These are phyloP conservation scores for Stromatinia cepivora DNA, from an alignment of 2,329 filamentous ascomycete genomes.

Conservation along the genomic window DNA sequence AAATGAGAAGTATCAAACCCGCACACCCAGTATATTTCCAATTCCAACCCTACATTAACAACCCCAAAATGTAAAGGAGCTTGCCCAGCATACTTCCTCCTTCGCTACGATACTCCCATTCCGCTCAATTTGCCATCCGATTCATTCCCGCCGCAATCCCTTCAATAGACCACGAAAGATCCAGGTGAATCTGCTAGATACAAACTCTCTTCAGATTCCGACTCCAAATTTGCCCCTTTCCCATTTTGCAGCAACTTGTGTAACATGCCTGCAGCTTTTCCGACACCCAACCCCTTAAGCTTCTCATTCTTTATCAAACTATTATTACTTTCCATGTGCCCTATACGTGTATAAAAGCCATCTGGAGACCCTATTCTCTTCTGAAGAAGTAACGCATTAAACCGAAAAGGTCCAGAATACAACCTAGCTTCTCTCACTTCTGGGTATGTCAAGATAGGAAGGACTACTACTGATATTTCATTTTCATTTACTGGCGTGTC, in stretches of 20 bases:
- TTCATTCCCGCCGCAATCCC: neutral
- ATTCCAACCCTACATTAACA: neutral
- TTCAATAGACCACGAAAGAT: conserved; percentile 11
- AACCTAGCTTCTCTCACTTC: too few species aligned
- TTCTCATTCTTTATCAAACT: neutral
- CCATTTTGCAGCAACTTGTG: too few species aligned
- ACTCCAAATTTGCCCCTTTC: neutral
- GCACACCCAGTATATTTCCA: neutral
- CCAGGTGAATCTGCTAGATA: conserved; percentile 3
- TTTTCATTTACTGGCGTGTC: neutral
- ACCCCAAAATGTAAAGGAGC: neutral
- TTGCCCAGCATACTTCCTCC: neutral
- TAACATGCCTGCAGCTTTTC: neutral
- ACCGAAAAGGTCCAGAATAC: neutral
- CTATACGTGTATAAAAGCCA: conserved; percentile 3
- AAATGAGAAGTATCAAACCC: neutral
- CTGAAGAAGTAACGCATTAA: neutral
- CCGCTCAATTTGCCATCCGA: neutral
- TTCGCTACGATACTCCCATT: rapidly evolving
- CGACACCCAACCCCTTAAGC: too few species aligned
- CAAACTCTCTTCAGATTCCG: neutral
- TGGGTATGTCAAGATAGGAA: neutral
- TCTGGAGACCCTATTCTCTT: neutral
- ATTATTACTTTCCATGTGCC: rapidly evolving
- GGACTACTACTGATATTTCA: neutral